Conservation (phyloP, 148 eudicot species). For the Camellia japonica region DNA sequence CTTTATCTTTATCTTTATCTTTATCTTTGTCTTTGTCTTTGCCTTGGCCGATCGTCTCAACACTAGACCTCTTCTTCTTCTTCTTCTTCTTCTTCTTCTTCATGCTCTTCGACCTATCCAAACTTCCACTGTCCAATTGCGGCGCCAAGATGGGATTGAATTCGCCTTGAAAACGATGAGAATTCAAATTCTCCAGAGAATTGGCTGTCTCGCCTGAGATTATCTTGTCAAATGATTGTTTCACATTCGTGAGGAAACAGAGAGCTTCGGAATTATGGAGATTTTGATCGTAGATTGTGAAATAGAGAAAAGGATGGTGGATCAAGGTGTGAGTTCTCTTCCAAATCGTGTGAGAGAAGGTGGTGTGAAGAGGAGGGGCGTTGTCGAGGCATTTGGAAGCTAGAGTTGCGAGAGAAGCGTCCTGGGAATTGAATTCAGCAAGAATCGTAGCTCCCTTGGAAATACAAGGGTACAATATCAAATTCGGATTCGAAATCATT, state of each 20-base stretch:
- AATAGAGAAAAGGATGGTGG: conserved; percentile 53
- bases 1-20: conserved; percentile 14
- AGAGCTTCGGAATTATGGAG: conserved; percentile 40
- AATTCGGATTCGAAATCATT: conserved; percentile 56
- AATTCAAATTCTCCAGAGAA: conserved; percentile 28
- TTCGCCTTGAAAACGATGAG: conserved; percentile 21
- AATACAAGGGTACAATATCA: conserved; percentile 60
- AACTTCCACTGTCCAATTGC: conserved; percentile 19
- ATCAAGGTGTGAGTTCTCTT: conserved; percentile 48
- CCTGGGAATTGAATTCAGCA: conserved; percentile 61
- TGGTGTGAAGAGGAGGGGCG: conserved; percentile 64
- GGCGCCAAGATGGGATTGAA: conserved; percentile 24
- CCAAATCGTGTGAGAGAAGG: conserved; percentile 56
- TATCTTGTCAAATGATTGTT: conserved; percentile 33
- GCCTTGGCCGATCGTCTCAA: too few relatives aligned
- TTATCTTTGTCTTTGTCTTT: conserved; percentile 3
- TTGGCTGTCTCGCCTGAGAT: conserved; percentile 5
- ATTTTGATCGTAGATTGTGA: conserved; percentile 50
- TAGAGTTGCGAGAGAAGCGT: conserved; percentile 44
- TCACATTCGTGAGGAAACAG: conserved; percentile 45
- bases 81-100: conserved; percentile 49
- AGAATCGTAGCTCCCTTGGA: conserved; percentile 58
- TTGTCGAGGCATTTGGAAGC: conserved; percentile 60
- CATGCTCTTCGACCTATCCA: conserved; percentile 31
- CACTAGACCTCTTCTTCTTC: conserved; percentile 12